Conservation (phyloP, 805 yeast genomes). For the Kazachstania psychrophila region DNA sequence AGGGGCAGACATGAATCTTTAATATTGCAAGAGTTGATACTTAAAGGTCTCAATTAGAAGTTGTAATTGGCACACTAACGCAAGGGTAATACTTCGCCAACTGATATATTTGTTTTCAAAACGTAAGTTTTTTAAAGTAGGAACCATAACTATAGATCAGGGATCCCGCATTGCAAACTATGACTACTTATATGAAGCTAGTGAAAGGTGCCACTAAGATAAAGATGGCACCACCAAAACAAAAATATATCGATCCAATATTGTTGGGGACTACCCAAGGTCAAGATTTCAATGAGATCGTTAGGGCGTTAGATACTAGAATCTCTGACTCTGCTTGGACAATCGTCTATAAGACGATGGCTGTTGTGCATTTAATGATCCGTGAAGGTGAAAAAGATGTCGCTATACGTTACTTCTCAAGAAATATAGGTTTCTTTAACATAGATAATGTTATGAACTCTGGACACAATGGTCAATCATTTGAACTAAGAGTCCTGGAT, state of each 20-base stretch:
- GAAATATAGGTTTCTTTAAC: slow-evolving; percentile 43
- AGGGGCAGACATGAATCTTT: too few species aligned
- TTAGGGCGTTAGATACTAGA: slow-evolving; percentile 52
- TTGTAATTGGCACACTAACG: too few species aligned
- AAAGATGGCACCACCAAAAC: slow-evolving; percentile 94
- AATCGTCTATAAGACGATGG: slow-evolving; percentile 73
- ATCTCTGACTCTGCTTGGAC: slow-evolving; percentile 84
- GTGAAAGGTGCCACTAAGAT: slow-evolving; percentile 73
- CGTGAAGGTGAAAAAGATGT: slow-evolving; percentile 81
- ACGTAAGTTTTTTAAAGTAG: too few species aligned
- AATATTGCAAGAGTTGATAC: too few species aligned
- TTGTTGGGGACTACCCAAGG: slow-evolving; percentile 38
- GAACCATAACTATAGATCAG: too few species aligned
- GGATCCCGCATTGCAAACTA: slow-evolving; percentile 1
- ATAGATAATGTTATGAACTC: slow-evolving; percentile 30
- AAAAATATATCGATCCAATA: slow-evolving; percentile 91
- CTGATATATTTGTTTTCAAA: too few species aligned
- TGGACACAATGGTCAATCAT: slow-evolving; percentile 8
- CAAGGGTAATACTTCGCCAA: too few species aligned
- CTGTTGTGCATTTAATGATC: slow-evolving; percentile 82
- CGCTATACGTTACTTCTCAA: slow-evolving; percentile 51
- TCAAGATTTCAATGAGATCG: slow-evolving; percentile 53
- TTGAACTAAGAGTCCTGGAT: slow-evolving; percentile 47
- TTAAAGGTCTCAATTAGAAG: too few species aligned
- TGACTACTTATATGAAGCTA: slow-evolving; percentile 50